Evolutionary conservation across 176 grass and related monocot genomes (phyloP), one percentile per base, ranked within the genome.

Genomic region (Luzula sylvatica): DNA sequence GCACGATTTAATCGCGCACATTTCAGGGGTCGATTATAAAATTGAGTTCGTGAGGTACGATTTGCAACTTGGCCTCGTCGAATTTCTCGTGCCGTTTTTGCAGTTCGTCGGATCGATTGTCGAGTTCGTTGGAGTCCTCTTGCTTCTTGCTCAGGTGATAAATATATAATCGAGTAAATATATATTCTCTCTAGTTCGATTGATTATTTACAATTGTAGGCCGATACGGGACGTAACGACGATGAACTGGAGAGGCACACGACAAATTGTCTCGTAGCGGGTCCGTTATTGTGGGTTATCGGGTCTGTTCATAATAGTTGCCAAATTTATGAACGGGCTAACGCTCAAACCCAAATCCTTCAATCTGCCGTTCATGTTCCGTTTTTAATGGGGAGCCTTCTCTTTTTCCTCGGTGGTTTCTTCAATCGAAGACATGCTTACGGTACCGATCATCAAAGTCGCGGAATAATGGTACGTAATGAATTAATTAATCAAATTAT

Each of bases 301-400:
- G 84, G 84, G 3, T 76, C 84, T 0, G 50, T 69, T 17, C 70
- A 66, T 25, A 89, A 86, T 57, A n/a, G 77, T 15, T 89, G 90
- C 71, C 84, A 96, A 75, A 70, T 76, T 20, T 95, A 95, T 64
- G 80, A 88, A 77, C 72, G 80, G 48, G 74, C 77, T n/a, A 77
- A 88, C 41, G 70, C 70, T 22, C 73, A 67, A 4, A 87, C 84
- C 52, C 90, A 88, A 78, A 67, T 88, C 16, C 74, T 88, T 30
- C 90, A 95, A 65, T 65, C 90, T 15, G 35, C 57, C 61, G 80
- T 88, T 8, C 70, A 82, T 53, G 58, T 95, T 15, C 90, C 90
- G 1, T 52, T 77, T 17, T 83, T 96, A 5, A 40, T 82, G 39
- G 90, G 90, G 7, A 89, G 84, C 73, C 62, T 86, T 18, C 60